These are phyloP conservation scores for Mycena sanguinolenta DNA, from an alignment of 768 basidiomycete species.

Conservation along the genomic window DNA sequence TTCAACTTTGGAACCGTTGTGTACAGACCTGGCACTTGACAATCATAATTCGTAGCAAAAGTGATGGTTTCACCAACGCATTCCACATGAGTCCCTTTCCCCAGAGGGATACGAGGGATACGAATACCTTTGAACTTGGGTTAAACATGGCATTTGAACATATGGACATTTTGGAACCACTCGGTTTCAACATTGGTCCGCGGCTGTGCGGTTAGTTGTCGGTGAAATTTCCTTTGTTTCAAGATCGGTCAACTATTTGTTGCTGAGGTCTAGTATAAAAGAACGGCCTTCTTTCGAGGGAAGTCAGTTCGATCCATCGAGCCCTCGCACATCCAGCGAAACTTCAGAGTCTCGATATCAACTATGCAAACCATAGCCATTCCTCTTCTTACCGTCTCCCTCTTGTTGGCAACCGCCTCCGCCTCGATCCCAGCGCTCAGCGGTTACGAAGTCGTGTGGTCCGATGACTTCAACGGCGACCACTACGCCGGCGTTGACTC, in stretches of 20 bases:
- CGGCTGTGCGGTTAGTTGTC: no score
- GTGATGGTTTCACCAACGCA: no score
- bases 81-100: no score
- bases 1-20: not conserved
- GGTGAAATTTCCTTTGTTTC: no score
- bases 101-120: no score
- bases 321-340: not conserved
- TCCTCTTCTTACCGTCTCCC: not conserved
- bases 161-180: no score
- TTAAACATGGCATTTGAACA: no score
- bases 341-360: not conserved
- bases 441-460: not conserved
- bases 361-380: not conserved
- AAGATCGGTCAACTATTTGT: not conserved
- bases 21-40: no score
- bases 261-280: not conserved
- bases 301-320: not conserved
- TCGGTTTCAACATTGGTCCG: no score
- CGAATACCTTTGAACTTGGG: no score
- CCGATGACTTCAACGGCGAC: slow-evolving; percentile 6
- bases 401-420: not conserved
- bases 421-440: not conserved
- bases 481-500: not conserved
- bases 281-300: not conserved
- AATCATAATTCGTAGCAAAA: no score